Evolutionary conservation across 371 early-diverging fungal species (phyloP), one percentile per base, ranked within the genome.

Genomic region (Syncephalastrum monosporum): DNA sequence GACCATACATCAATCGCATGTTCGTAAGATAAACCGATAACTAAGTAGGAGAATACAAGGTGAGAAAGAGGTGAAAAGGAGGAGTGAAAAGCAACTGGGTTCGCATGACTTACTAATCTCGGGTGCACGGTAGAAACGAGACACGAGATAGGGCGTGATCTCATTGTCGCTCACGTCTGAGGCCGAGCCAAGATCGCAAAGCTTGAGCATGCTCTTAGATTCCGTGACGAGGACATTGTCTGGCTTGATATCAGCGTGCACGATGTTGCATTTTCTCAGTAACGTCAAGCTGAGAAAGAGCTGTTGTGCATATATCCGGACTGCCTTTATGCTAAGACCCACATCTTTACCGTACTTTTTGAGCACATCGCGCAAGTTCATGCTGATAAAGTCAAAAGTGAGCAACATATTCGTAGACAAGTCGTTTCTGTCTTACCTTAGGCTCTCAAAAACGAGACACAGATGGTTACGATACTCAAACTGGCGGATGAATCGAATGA

Each of bases 201-300:
- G 77, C 71, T 95, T 96, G 12, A 96, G 77, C 0, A 79, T 77
- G 50, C 86, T 91, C 65, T 91, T 85, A 60, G 81, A 77, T 55
- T 92, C 92, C 16, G 86, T 86, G 1, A 87, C 95, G 51, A 99
- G 77, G 57, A 98, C 91, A 72, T 99, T 99, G 71, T 98, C 99
- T 1, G 99, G 99, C 61, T 99, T 99, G 72, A 99, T 93, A 74
- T 99, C 99, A 47, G 96, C 93, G 70, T 99, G 99, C n/a, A 98
- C 59, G 4, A 98, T 82, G 23, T 80, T 81, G 70, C 90, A 89
- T 65, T 88, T 87, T 57, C 87, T 86, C 47, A 98, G 75, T 24
- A 94, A 72, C 12, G 91, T 88, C 42, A 98, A 77, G 13, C 95
- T 86, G 56, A 91, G 63, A 54, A 99, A 89, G 42, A 99, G 74